Percentiles rank a stretch among this genome's conserved stretches.
These are phyloP conservation scores for Aspergillus nidulans DNA, from an alignment of 495 filamentous ascomycete species.

Conservation along the genomic window DNA sequence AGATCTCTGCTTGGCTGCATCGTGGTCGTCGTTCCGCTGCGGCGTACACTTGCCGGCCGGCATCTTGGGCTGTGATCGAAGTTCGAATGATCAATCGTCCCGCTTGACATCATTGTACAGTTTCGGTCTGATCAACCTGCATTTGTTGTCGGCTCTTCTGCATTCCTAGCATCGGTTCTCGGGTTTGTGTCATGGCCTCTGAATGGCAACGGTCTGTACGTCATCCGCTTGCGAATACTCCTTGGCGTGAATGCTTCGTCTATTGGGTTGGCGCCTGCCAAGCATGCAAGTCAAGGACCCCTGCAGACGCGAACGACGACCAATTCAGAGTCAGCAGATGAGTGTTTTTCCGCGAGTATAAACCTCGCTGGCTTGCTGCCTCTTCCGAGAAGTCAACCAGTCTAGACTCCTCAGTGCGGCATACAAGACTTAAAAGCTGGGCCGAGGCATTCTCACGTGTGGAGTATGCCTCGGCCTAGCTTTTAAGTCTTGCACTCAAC, in stretches of 20 bases:
- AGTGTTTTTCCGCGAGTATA: not conserved
- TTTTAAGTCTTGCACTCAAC: too few species aligned
- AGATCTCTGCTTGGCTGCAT: not conserved
- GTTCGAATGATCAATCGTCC: not conserved
- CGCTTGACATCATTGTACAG: not conserved
- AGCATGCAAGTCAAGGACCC: constrained; percentile 16
- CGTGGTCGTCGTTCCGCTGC: not conserved
- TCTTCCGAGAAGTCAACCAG: too few species aligned
- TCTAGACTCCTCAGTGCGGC: too few species aligned
- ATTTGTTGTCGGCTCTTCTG: not conserved
- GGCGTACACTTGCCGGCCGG: not conserved
- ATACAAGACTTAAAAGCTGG: too few species aligned
- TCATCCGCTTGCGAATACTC: constrained; percentile 14
- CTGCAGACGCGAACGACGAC: not conserved
- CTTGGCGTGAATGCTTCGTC: constrained; percentile 25
- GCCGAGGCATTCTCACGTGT: too few species aligned
- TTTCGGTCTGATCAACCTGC: not conserved
- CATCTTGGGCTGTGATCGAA: not conserved
- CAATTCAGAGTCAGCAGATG: not conserved
- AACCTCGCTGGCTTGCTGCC: too few species aligned
- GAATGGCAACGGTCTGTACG: not conserved
- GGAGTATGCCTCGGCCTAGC: too few species aligned
- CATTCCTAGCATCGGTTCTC: not conserved
- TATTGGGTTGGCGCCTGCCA: constrained; percentile 12
- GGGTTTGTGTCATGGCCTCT: not conserved